phyloP scores from a whole-genome alignment of 768 basidiomycete genomes.

The Boletales sp. region DNA sequence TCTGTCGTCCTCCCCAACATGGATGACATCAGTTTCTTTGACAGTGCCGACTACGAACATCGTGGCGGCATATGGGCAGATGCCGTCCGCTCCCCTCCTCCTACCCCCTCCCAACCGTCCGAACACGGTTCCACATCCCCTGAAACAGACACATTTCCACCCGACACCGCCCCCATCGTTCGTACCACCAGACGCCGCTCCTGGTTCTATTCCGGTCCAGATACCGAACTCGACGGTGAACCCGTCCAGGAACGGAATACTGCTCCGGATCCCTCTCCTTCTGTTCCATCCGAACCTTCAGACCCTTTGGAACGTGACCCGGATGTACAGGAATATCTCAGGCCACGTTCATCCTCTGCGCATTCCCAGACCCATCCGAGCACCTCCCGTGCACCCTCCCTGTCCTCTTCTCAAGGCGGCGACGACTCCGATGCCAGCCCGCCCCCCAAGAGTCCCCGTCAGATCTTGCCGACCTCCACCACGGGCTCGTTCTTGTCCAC shows the following conservation, averaged over 20 bases:
- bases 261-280: conserved; percentile 36
- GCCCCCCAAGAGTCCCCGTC: conserved; percentile 35
- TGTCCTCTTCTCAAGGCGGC: conserved; percentile 33
- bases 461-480: conserved; percentile 37
- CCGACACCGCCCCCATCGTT: conserved; percentile 18
- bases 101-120: too few relatives aligned
- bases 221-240: conserved; percentile 30
- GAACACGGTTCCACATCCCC: conserved; percentile 1
- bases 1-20: conserved; percentile 95
- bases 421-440: conserved; percentile 31
- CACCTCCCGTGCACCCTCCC: conserved; percentile 34
- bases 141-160: conserved; percentile 17
- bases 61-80: conserved; percentile 92
- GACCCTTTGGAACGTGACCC: conserved; percentile 19
- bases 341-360: conserved; percentile 41
- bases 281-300: conserved; percentile 5
- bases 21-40: conserved; percentile 97
- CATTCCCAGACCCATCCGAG: conserved; percentile 30
- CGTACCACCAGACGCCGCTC: conserved; percentile 42
- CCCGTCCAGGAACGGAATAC: conserved; percentile 22
- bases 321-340: conserved; percentile 14
- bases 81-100: conserved; percentile 43
- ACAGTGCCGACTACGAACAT: conserved; percentile 57
- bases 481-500: conserved; percentile 69
- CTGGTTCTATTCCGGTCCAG: conserved; percentile 53